Conservation (phyloP, 768 basidiomycete species). For the Pilatotrama ljubarskyi region DNA sequence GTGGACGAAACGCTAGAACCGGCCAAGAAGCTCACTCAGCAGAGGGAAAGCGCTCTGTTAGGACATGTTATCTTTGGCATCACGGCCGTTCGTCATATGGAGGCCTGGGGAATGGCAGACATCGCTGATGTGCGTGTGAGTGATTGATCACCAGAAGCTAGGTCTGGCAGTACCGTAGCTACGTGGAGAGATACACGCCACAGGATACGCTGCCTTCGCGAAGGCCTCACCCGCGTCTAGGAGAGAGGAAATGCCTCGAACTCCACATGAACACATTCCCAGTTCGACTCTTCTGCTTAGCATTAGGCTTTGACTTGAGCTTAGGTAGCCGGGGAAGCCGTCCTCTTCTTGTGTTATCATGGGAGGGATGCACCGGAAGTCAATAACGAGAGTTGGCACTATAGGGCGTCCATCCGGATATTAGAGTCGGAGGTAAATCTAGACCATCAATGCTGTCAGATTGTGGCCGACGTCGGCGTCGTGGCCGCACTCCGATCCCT, state of each 20-base stretch:
- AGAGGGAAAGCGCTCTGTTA: neutral
- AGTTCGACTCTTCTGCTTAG: too few relatives aligned
- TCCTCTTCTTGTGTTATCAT: too few relatives aligned
- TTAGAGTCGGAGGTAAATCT: neutral
- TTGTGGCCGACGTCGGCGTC: neutral
- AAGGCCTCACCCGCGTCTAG: too few relatives aligned
- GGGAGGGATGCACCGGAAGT: neutral
- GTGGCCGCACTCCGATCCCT: neutral
- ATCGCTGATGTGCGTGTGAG: constrained; percentile 9
- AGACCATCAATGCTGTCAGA: neutral
- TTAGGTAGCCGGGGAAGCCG: too few relatives aligned
- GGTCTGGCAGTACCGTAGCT: neutral
- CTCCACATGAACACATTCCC: too few relatives aligned
- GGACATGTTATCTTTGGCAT: neutral
- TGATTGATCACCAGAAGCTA: constrained; percentile 8
- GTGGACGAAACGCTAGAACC: too few relatives aligned
- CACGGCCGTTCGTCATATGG: neutral
- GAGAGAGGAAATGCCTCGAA: too few relatives aligned
- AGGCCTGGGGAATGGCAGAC: neutral
- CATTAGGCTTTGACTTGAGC: too few relatives aligned
- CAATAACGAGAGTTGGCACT: neutral
- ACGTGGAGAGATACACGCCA: neutral
- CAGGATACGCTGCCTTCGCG: too few relatives aligned
- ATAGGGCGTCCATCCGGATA: neutral
- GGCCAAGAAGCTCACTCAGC: too few relatives aligned